phyloP scores from a whole-genome alignment of 441 rosid species.

The Populus hybrid region DNA sequence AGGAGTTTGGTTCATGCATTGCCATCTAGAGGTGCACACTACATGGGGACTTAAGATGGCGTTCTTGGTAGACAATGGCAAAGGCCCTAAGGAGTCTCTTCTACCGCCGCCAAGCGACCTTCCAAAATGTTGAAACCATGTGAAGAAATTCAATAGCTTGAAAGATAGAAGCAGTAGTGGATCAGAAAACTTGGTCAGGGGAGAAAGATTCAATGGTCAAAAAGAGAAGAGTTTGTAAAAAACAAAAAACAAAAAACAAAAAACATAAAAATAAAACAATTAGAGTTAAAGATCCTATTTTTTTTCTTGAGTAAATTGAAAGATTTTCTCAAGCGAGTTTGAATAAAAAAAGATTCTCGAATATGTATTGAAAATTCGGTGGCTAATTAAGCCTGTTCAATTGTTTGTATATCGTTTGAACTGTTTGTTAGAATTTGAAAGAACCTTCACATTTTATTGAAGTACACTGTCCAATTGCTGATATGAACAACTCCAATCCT shows the following conservation, averaged over 20 bases:
- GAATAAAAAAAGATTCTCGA: conserved; percentile 15
- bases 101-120: conserved; percentile 88
- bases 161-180: neutral
- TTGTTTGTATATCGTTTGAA: too few relatives aligned
- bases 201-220: neutral
- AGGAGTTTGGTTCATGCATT: conserved; percentile 74
- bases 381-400: neutral
- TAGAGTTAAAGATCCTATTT: conserved; percentile 3
- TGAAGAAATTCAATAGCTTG: neutral
- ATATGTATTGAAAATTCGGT: neutral
- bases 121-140: conserved; percentile 59
- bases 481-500: too few relatives aligned
- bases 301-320: conserved; percentile 30
- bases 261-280: neutral
- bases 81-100: conserved; percentile 73
- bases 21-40: conserved; percentile 83
- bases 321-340: conserved; percentile 29
- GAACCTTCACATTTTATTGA: too few relatives aligned
- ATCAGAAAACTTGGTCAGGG: neutral
- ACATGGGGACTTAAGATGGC: conserved; percentile 98
- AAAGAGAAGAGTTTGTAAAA: neutral
- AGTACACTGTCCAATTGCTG: too few relatives aligned
- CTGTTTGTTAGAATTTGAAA: too few relatives aligned
- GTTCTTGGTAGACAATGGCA: conserved; percentile 85
- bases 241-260: neutral